phyloP scores from a whole-genome alignment of 2,329 filamentous ascomycete genomes.

The Phaeosphaeriaceae sp. region DNA sequence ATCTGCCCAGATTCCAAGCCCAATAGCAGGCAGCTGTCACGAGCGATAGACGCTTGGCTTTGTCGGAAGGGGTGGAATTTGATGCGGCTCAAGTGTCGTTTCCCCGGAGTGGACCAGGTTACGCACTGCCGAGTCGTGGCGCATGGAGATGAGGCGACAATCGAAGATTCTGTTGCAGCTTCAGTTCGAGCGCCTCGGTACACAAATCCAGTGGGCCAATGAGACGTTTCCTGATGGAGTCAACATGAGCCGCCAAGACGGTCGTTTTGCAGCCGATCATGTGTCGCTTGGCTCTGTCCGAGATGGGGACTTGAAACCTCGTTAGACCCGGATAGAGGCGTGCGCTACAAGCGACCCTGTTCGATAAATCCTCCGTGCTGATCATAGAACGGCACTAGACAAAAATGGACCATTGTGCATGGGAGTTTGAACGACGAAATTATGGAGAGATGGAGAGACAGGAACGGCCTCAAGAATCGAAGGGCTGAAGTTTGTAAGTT shows the following conservation, averaged over 20 bases:
- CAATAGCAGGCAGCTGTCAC: conserved; percentile 29
- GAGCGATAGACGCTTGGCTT: conserved; percentile 22
- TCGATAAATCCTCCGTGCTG: conserved; percentile 9
- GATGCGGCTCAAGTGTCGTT: conserved; percentile 44
- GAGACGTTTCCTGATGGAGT: conserved; percentile 13
- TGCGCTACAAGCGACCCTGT: conserved; percentile 11
- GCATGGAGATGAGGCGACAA: conserved; percentile 28
- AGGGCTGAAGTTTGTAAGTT: background rate
- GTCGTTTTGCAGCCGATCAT: conserved; percentile 26
- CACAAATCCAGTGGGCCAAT: conserved; percentile 38
- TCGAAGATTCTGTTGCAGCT: conserved; percentile 36
- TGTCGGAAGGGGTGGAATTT: conserved; percentile 16
- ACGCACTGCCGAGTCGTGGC: conserved; percentile 21
- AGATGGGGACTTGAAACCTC: conserved; percentile 31
- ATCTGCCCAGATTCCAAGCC: conserved; percentile 24
- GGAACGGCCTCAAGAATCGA: conserved; percentile 1
- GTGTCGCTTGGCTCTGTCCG: conserved; percentile 21
- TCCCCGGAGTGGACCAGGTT: conserved; percentile 26
- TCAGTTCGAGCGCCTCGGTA: conserved; percentile 33
- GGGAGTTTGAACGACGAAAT: background rate
- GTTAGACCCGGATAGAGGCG: conserved; percentile 14
- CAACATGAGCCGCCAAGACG: conserved; percentile 39
- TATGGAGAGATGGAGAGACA: conserved; percentile 1
- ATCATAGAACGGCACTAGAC: conserved; percentile 13
- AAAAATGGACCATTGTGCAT: background rate